Conservation (phyloP, 1,284 basidiomycete species). For the Sphaerobolus stellatus region DNA sequence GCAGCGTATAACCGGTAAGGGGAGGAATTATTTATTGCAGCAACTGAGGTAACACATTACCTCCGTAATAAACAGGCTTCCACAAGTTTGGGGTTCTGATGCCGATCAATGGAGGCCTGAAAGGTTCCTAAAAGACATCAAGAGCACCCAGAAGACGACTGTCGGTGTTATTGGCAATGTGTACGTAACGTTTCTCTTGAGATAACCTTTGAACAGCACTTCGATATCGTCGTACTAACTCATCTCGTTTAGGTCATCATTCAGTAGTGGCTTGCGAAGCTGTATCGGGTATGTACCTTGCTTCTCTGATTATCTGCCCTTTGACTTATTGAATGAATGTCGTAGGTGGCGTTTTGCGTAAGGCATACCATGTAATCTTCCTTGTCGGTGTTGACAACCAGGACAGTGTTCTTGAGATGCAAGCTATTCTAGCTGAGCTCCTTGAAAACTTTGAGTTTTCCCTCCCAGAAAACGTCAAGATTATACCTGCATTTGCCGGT, state of each 20-base stretch:
- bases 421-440: slow-evolving; percentile 49
- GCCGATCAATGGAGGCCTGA: slow-evolving; percentile 27
- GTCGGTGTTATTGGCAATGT: slow-evolving; percentile 25
- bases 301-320: neutral
- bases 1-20: slow-evolving; percentile 15
- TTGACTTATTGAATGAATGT: neutral
- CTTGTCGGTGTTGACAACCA: neutral
- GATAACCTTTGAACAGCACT: no score
- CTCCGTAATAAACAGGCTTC: neutral
- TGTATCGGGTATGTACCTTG: slow-evolving; percentile 15
- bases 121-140: slow-evolving; percentile 22
- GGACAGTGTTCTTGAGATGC: slow-evolving; percentile 45
- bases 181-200: slow-evolving; percentile 16
- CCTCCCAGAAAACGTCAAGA: slow-evolving; percentile 18
- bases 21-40: neutral
- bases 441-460: slow-evolving; percentile 49
- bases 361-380: slow-evolving; percentile 14
- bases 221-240: neutral
- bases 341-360: slow-evolving; percentile 53
- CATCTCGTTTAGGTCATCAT: slow-evolving; percentile 37
- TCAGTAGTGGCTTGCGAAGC: slow-evolving; percentile 42
- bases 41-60: neutral
- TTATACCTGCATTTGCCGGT: slow-evolving; percentile 19
- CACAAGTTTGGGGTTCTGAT: slow-evolving; percentile 23
- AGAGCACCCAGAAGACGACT: neutral